Conservation (phyloP, 345 rosid species). For the Streptanthus diversifolius region DNA sequence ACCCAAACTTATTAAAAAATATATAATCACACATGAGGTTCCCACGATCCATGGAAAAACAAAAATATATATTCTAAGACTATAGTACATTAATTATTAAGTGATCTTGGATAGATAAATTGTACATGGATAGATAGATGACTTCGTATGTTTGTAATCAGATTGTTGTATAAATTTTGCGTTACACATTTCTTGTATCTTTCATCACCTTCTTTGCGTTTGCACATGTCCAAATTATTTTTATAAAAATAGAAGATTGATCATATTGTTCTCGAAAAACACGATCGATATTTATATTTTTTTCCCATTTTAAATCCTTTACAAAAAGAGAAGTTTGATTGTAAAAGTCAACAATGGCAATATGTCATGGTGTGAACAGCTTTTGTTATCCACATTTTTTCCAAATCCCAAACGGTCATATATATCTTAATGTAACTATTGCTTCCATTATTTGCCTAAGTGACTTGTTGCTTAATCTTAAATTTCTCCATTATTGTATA, state of each 20-base stretch:
- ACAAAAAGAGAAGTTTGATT: background rate
- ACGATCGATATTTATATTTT: background rate
- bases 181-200: background rate
- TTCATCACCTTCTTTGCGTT: background rate
- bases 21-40: constrained; percentile 24
- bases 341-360: constrained; percentile 11
- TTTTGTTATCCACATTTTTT: constrained; percentile 4
- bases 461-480: constrained; percentile 15
- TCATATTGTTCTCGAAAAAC: background rate
- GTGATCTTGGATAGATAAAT: background rate
- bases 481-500: background rate
- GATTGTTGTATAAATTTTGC: no score
- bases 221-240: background rate
- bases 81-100: background rate
- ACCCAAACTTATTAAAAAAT: background rate
- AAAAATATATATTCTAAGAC: background rate
- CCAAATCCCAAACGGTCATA: background rate
- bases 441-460: constrained; percentile 4
- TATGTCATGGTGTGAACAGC: constrained; percentile 24
- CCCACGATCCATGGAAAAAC: background rate
- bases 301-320: background rate
- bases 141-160: background rate
- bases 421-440: constrained; percentile 11
- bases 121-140: background rate
- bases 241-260: background rate